Evolutionary conservation across 129 eudicot species (phyloP).

Genomic region (Daucus carota): DNA sequence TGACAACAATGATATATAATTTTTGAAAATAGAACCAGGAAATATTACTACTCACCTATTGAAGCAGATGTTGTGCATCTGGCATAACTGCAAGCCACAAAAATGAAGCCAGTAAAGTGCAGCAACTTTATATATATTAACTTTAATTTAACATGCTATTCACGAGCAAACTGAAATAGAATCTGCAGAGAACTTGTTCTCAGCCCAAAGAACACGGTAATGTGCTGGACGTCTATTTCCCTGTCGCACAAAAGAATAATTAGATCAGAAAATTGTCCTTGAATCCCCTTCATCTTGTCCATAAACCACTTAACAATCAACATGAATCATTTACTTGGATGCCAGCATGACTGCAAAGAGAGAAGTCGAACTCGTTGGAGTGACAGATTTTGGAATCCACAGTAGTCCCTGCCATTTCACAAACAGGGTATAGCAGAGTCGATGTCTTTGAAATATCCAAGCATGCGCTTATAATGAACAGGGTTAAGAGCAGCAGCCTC

Average conservation of each 20-base stretch:
- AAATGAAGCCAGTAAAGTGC: not conserved
- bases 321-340: slow-evolving; percentile 38
- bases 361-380: slow-evolving; percentile 86
- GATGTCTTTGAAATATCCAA: no score
- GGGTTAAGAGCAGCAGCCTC: no score
- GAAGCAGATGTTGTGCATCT: slow-evolving; percentile 90
- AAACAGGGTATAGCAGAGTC: no score
- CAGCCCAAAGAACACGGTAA: slow-evolving; percentile 92
- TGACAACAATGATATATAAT: not conserved
- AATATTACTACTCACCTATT: slow-evolving; percentile 47
- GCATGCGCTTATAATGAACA: no score
- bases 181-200: slow-evolving; percentile 75
- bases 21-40: not conserved
- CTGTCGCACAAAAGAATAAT: slow-evolving; percentile 26
- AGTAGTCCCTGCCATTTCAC: slow-evolving; percentile 54
- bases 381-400: slow-evolving; percentile 90
- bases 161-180: no score
- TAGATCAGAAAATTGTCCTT: not conserved
- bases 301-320: not conserved
- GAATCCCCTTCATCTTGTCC: not conserved
- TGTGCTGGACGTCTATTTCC: slow-evolving; percentile 93
- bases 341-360: slow-evolving; percentile 94
- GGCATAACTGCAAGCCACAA: slow-evolving; percentile 48
- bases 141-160: not conserved
- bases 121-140: not conserved